Conservation (phyloP, 2,329 filamentous ascomycete genomes). For the Diaporthe australafricana region DNA sequence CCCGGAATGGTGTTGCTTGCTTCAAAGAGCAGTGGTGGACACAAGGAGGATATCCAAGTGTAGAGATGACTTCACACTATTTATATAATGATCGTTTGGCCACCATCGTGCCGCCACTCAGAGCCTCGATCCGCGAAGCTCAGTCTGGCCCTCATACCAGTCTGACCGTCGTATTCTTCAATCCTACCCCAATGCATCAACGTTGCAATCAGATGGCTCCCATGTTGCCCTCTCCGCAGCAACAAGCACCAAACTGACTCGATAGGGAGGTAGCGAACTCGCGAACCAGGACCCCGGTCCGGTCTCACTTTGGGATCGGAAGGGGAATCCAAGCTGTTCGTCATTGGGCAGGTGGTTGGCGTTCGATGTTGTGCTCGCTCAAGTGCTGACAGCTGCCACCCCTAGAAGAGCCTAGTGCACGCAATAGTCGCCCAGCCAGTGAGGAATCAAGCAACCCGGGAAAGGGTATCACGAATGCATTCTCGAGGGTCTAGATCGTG, state of each 20-base stretch:
- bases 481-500: background rate
- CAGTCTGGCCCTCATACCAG: background rate
- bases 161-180: background rate
- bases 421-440: background rate
- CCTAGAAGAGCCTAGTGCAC: background rate
- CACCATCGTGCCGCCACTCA: background rate
- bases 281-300: background rate
- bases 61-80: background rate
- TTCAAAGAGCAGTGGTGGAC: too few species aligned
- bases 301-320: background rate
- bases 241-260: too few species aligned
- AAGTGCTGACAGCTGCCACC: slow-evolving; percentile 1
- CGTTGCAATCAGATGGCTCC: background rate
- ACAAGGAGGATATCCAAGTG: too few species aligned
- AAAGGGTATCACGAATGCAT: background rate
- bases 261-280: background rate
- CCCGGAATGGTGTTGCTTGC: background rate
- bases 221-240: background rate
- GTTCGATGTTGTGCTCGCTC: background rate
- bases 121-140: too few species aligned
- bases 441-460: background rate
- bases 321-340: too few species aligned
- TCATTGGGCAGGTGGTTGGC: background rate
- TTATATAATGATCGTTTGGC: background rate
- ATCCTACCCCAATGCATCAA: background rate